These are phyloP conservation scores for Saccharomycopsis sp. DNA, from an alignment of 805 yeast genomes.

Conservation along the genomic window DNA sequence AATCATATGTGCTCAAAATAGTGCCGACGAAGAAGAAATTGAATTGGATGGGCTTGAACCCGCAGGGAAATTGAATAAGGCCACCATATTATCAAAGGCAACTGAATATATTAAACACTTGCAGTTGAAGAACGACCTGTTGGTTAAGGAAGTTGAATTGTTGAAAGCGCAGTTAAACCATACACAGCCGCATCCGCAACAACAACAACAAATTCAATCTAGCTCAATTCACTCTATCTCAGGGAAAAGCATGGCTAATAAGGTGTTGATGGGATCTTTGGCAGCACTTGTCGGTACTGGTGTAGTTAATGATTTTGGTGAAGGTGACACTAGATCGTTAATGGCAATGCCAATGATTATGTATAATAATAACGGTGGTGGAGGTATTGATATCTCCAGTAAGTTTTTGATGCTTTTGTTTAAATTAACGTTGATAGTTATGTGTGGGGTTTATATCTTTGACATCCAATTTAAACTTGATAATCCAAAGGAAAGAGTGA, in stretches of 20 bases:
- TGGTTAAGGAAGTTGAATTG: conserved; percentile 42
- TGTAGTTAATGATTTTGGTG: conserved; percentile 44
- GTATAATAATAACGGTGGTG: conserved; percentile 27
- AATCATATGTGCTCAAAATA: conserved; percentile 39
- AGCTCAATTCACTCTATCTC: conserved; percentile 3
- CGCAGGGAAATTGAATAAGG: conserved; percentile 71
- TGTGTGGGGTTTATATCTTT: conserved; percentile 23
- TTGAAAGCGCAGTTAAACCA: conserved; percentile 39
- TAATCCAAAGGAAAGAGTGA: neutral
- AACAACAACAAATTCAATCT: neutral
- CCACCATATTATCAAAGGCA: conserved; percentile 67
- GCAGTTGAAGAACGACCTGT: conserved; percentile 49
- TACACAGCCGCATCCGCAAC: neutral
- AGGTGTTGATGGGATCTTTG: conserved; percentile 54
- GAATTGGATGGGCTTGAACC: conserved; percentile 69
- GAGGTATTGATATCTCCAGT: conserved; percentile 23
- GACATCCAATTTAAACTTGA: conserved; percentile 22
- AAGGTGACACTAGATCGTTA: conserved; percentile 35
- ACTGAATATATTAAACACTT: conserved; percentile 72
- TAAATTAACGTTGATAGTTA: conserved; percentile 26
- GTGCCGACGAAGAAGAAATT: conserved; percentile 46
- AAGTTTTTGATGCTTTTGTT: conserved; percentile 27
- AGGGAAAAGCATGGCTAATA: conserved; percentile 32
- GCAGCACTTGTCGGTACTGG: conserved; percentile 60
- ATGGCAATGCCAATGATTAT: conserved; percentile 41